Evolutionary conservation across 441 rosid species (phyloP).

Genomic region (Brassica hybrid): DNA sequence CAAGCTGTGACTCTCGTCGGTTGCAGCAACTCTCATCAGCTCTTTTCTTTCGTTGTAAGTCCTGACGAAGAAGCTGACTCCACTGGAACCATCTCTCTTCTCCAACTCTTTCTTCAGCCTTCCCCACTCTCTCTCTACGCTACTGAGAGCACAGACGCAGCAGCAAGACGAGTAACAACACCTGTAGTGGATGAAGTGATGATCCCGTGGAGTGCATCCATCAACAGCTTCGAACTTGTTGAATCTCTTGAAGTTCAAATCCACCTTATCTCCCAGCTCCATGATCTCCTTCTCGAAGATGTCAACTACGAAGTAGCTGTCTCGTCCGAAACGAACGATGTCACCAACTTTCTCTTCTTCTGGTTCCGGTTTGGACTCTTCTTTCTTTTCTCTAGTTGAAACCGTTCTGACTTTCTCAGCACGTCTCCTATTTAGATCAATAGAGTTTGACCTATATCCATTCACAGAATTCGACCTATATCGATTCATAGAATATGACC

Average conservation of each 20-base stretch:
- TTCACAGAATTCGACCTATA: too few relatives aligned
- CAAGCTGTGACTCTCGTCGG: conserved; percentile 28
- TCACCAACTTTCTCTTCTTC: conserved; percentile 41
- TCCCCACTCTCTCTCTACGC: conserved; percentile 20
- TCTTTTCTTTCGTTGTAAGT: conserved; percentile 33
- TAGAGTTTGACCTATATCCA: conserved; percentile 20
- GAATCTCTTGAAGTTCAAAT: conserved; percentile 36
- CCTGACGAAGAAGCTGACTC: conserved; percentile 33
- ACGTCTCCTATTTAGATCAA: conserved; percentile 8
- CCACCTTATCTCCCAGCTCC: conserved; percentile 42
- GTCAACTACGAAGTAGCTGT: conserved; percentile 27
- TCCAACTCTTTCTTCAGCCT: conserved; percentile 11
- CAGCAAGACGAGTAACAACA: conserved; percentile 18
- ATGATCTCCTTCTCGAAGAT: conserved; percentile 42
- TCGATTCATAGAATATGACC: not conserved
- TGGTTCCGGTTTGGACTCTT: not conserved
- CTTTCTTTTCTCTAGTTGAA: conserved; percentile 4
- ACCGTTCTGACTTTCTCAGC: conserved; percentile 29
- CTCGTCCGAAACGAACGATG: conserved; percentile 11
- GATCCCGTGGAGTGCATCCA: conserved; percentile 36
- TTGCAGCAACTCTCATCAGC: conserved; percentile 41
- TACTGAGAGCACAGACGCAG: not conserved
- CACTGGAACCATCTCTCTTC: not conserved
- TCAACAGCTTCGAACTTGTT: conserved; percentile 18
- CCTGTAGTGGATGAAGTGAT: conserved; percentile 23